These are phyloP conservation scores for Pseudogymnoascus sp. DNA, from an alignment of 2,329 filamentous ascomycete genomes.

Conservation along the genomic window DNA sequence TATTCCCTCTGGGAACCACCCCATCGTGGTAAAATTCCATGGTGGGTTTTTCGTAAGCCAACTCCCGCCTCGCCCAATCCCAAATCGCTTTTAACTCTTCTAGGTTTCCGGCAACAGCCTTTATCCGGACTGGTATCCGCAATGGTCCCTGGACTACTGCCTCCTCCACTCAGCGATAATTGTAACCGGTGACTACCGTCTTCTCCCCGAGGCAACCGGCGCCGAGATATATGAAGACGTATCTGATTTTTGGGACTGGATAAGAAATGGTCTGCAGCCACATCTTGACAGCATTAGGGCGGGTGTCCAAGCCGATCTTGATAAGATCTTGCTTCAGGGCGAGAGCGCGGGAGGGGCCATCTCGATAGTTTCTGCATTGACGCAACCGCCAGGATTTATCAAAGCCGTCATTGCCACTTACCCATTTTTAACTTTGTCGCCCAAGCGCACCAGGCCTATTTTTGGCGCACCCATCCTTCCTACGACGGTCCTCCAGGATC, in stretches of 20 bases:
- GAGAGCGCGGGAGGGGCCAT: constrained; percentile 19
- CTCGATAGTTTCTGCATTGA: constrained; percentile 14
- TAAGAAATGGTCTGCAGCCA: constrained; percentile 24
- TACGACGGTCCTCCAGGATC: constrained; percentile 15
- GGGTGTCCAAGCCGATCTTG: constrained; percentile 18
- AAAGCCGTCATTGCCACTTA: constrained; percentile 22
- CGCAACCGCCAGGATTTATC: constrained; percentile 17
- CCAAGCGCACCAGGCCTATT: constrained; percentile 14
- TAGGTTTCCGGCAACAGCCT: constrained; percentile 18
- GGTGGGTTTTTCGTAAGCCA: constrained; percentile 21
- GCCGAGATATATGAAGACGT: constrained; percentile 43
- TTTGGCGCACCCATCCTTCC: constrained; percentile 20
- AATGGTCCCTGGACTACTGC: constrained; percentile 36
- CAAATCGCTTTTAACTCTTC: not conserved
- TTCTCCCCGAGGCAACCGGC: constrained; percentile 44
- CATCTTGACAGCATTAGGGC: constrained; percentile 17
- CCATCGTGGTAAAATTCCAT: constrained; percentile 21
- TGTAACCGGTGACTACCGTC: constrained; percentile 44
- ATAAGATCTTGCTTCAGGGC: constrained; percentile 18
- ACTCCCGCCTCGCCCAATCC: not conserved
- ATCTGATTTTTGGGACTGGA: constrained; percentile 43
- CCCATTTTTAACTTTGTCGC: constrained; percentile 18
- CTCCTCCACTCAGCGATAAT: constrained; percentile 38
- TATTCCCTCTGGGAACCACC: constrained; percentile 15
- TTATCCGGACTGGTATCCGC: constrained; percentile 26